phyloP scores from a whole-genome alignment of 306 rosid genomes.

The Corylus avellana region DNA sequence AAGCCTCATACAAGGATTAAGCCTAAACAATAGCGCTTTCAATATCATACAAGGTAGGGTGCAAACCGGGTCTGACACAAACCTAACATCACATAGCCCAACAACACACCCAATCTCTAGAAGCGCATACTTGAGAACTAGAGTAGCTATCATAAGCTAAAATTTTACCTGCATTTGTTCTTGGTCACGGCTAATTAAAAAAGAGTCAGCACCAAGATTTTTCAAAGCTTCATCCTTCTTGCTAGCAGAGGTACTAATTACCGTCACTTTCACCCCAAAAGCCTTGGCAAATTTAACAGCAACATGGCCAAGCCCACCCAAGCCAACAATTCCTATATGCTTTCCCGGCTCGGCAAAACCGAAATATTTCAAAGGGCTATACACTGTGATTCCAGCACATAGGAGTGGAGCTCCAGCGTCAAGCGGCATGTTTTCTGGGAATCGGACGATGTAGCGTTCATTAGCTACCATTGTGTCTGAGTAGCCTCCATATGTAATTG shows the following conservation, averaged over 20 bases:
- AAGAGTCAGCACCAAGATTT: conserved; percentile 44
- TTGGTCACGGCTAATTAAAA: conserved; percentile 43
- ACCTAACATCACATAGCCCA: too few species aligned
- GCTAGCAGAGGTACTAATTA: conserved; percentile 51
- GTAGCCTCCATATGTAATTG: conserved; percentile 50
- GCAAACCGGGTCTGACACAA: too few species aligned
- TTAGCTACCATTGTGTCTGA: conserved; percentile 51
- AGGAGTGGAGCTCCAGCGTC: conserved; percentile 60
- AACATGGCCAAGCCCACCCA: conserved; percentile 58
- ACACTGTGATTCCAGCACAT: conserved; percentile 60
- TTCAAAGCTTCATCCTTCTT: conserved; percentile 49
- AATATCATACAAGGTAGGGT: too few species aligned
- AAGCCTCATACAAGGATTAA: too few species aligned
- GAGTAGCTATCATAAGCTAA: neutral
- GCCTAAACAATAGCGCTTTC: too few species aligned
- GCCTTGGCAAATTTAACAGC: conserved; percentile 66
- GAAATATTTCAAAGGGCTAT: conserved; percentile 47
- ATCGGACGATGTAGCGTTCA: conserved; percentile 37
- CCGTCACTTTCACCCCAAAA: conserved; percentile 51
- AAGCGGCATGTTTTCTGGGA: conserved; percentile 48
- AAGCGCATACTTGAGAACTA: too few species aligned
- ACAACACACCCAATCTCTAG: too few species aligned
- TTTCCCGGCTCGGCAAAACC: conserved; percentile 46
- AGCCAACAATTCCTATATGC: conserved; percentile 54
- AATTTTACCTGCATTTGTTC: conserved; percentile 41